A percentile compares a stretch with the other conserved stretches of the same genome.
Evolutionary conservation across 2,329 filamentous ascomycete genomes (phyloP).

Genomic region (Beauveria pseudobassiana): DNA sequence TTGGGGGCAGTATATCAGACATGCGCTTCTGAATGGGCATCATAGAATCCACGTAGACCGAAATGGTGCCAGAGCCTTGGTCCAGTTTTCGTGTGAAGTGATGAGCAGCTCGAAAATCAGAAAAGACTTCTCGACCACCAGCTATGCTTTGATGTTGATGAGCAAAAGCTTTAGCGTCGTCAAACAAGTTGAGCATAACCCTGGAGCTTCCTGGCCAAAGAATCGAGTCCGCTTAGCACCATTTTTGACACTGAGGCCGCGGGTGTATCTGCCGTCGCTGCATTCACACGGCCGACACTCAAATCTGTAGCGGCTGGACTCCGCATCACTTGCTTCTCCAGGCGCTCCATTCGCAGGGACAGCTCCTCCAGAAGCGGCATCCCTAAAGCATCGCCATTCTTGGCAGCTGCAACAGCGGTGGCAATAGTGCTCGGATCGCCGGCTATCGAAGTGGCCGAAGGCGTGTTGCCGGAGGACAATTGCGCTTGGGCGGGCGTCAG

Average conservation of each 20-base stretch:
- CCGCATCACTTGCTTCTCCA: constrained; percentile 43
- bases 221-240: constrained; percentile 40
- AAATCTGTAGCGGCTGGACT: constrained; percentile 31
- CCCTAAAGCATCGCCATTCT: constrained; percentile 26
- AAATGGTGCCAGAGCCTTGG: constrained; percentile 40
- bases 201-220: constrained; percentile 45
- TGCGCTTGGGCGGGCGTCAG: constrained; percentile 32
- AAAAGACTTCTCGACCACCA: constrained; percentile 35
- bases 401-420: constrained; percentile 16
- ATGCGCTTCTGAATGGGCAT: constrained; percentile 50
- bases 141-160: constrained; percentile 32
- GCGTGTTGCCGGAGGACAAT: constrained; percentile 22
- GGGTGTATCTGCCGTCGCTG: constrained; percentile 37
- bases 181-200: constrained; percentile 48
- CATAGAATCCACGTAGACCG: constrained; percentile 52
- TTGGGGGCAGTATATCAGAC: constrained; percentile 47
- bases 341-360: constrained; percentile 40
- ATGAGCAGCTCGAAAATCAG: constrained; percentile 39
- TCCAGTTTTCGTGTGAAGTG: constrained; percentile 38
- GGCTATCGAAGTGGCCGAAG: constrained; percentile 7
- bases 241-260: constrained; percentile 41
- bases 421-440: constrained; percentile 1
- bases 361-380: constrained; percentile 39
- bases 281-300: constrained; percentile 24
- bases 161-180: constrained; percentile 46